Evolutionary conservation across 2,329 filamentous ascomycete species (phyloP).

Genomic region (Colletotrichum sublineola): DNA sequence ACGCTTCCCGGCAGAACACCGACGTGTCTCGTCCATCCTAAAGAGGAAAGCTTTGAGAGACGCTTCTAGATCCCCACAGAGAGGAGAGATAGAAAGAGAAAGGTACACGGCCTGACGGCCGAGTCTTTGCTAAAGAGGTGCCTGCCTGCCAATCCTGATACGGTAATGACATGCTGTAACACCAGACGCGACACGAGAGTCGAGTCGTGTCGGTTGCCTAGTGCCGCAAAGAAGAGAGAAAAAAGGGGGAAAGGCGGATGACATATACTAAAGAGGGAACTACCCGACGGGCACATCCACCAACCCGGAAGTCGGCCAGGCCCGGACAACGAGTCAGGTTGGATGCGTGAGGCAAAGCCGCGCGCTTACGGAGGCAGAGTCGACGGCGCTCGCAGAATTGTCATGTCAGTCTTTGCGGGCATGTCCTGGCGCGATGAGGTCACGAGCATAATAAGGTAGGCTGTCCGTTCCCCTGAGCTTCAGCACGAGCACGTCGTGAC

Average conservation of each 20-base stretch:
- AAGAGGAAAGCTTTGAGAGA: background rate
- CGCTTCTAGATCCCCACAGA: too few relatives aligned
- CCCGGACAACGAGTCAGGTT: background rate
- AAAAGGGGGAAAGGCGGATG: background rate
- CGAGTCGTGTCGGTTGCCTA: background rate
- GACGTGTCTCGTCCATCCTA: constrained; percentile 13
- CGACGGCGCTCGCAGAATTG: background rate
- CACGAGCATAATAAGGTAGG: background rate
- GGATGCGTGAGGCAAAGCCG: background rate
- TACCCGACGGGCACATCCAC: background rate
- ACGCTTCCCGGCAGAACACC: background rate
- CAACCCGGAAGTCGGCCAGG: background rate
- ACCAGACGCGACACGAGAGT: background rate
- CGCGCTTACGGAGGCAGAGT: constrained; percentile 12
- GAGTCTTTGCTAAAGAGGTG: background rate
- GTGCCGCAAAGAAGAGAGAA: too few relatives aligned
- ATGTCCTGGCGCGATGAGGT: background rate
- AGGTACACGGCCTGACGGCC: background rate
- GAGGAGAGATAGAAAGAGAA: background rate
- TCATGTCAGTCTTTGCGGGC: background rate
- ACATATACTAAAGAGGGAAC: background rate
- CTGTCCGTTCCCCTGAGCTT: background rate
- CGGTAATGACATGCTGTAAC: background rate
- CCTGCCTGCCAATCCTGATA: background rate
- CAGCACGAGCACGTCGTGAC: background rate